phyloP scores from a whole-genome alignment of 768 basidiomycete species.

The Auriscalpium microsporum region DNA sequence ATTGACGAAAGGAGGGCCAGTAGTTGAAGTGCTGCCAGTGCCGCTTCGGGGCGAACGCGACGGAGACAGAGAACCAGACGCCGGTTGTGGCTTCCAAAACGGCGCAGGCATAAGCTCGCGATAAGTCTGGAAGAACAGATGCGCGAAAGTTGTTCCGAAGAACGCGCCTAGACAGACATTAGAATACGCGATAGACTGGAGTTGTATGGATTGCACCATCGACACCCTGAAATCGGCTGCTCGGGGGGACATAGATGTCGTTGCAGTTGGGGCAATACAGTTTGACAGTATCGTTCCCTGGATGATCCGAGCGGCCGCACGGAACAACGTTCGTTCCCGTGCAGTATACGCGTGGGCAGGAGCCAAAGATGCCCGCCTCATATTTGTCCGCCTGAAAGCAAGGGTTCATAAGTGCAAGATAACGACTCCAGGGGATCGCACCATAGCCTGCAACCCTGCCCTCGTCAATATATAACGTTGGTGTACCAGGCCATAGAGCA shows the following conservation, averaged over 20 bases:
- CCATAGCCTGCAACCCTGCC: constrained; percentile 91
- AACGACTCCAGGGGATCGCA: constrained; percentile 25
- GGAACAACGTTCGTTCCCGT: constrained; percentile 83
- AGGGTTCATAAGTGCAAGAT: constrained; percentile 11
- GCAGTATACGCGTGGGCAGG: constrained; percentile 94
- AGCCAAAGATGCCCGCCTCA: constrained; percentile 83
- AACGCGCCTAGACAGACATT: constrained; percentile 66
- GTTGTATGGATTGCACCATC: constrained; percentile 56
- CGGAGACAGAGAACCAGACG: constrained; percentile 43
- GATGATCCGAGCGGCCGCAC: constrained; percentile 91
- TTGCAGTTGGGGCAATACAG: constrained; percentile 97
- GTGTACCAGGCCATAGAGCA: constrained; percentile 95
- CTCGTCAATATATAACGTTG: constrained; percentile 96
- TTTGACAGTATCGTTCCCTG: constrained; percentile 95
- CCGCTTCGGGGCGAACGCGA: constrained; percentile 45
- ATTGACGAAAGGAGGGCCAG: constrained; percentile 59
- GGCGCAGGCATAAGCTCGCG: constrained; percentile 91
- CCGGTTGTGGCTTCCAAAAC: constrained; percentile 69
- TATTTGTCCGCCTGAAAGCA: constrained; percentile 85
- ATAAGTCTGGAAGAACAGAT: constrained; percentile 97
- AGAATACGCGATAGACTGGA: background rate
- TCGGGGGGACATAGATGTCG: constrained; percentile 93
- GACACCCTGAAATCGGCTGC: constrained; percentile 90
- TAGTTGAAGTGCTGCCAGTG: constrained; percentile 39
- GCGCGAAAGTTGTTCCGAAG: constrained; percentile 98